A percentile compares a stretch with the other conserved stretches of the same genome.
phyloP scores from a whole-genome alignment of 257 asterid species.

The Scutellaria minor region DNA sequence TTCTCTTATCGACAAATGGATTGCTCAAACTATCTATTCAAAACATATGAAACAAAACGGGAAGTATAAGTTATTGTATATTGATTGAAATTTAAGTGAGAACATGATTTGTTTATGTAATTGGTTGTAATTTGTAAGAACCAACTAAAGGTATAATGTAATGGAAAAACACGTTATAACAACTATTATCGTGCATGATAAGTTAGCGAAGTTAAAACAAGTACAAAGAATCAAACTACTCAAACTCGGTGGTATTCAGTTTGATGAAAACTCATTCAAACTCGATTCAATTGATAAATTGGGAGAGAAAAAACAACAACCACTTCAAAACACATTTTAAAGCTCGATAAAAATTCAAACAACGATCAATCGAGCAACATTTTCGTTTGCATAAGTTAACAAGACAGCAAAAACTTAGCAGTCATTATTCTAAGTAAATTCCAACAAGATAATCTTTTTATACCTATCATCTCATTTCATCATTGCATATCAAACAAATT shows the following conservation, averaged over 20 bases:
- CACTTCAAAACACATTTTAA: neutral
- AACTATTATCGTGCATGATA: too few relatives aligned
- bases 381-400: too few relatives aligned
- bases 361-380: neutral
- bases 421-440: neutral
- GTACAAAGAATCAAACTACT: neutral
- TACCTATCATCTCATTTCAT: too few relatives aligned
- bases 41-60: slow-evolving; percentile 33
- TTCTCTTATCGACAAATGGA: slow-evolving; percentile 26
- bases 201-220: neutral
- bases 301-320: too few relatives aligned
- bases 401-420: too few relatives aligned
- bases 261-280: neutral
- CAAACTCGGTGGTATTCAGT: neutral
- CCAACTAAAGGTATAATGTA: neutral
- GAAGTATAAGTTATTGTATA: neutral
- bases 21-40: slow-evolving; percentile 41
- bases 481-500: too few relatives aligned
- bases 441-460: neutral
- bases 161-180: too few relatives aligned
- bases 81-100: slow-evolving; percentile 1
- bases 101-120: neutral
- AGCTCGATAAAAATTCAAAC: neutral
- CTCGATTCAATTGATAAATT: neutral
- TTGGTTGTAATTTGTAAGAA: neutral